Base-by-base conservation (phyloP, 169 alveolate species). In the Plasmodium relictum region DNA sequence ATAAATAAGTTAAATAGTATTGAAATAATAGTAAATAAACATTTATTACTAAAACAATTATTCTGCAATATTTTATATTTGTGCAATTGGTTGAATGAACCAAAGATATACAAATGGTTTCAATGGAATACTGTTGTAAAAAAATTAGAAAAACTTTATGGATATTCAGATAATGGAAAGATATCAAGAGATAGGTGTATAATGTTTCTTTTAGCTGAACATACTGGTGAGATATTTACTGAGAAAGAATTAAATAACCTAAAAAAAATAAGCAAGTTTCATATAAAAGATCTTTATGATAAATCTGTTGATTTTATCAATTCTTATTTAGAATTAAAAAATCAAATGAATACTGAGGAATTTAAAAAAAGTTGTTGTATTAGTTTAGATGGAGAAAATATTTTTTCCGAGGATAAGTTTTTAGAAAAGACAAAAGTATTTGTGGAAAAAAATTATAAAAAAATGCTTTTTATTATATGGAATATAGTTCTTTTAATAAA, bases 101-200 rank as follows among this genome's bases (percentile, higher is more conserved):
- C 92, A 3, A 86, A 9, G 24, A 59, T 2, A 16, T 86, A 70
- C 10, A 44, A 73, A 50, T 86, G 92, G 92, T 86, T 86, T 70
- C 76, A 70, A 20, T 86, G 92, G 92, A 65, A 86, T 63, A 31
- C 8, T 3, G 76, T 86, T n/a, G 65, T 70, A 12, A 44, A 37
- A 41, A 86, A 59, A 65, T 45, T 86, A 66, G 73, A 71, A 58
- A 70, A 58, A 48, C 52, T 86, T 18, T 44, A 71, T 65, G 92
- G 92, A 12, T 86, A 70, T 86, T 71, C 59, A 65, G 92, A 86
- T 58, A 86, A 86, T 86, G 92, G 92, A 6, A 56, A 48, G 26
- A 86, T 86, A 39, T 86, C 92, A 12, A 86, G 87, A 65, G 92
- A 86, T 22, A 86, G 87, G 58, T 39, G 76, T n/a, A 86, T 86